Evolutionary conservation across 1,139 yeast genomes (phyloP).

Genomic region (Arxiozyma slooffiae): DNA sequence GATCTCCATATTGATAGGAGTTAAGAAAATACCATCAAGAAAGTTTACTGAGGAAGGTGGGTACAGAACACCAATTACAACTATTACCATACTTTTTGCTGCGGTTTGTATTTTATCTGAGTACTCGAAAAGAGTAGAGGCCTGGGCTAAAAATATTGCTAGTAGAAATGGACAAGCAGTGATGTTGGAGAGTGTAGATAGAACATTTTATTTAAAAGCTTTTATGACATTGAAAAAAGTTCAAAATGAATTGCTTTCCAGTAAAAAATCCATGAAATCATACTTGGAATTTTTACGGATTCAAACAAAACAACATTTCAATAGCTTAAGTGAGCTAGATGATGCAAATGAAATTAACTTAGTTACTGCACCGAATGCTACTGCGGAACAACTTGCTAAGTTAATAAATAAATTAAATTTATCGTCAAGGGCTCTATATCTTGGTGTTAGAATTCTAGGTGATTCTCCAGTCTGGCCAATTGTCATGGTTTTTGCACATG

Average conservation of each 20-base stretch:
- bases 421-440: constrained; percentile 48
- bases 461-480: constrained; percentile 85
- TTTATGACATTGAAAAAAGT: constrained; percentile 43
- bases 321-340: constrained; percentile 12
- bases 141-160: constrained; percentile 33
- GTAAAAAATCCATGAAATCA: constrained; percentile 37
- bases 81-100: constrained; percentile 57
- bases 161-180: constrained; percentile 13
- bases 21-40: constrained; percentile 49
- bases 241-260: constrained; percentile 43
- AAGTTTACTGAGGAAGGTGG: constrained; percentile 35
- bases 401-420: constrained; percentile 41
- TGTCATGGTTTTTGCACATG: constrained; percentile 68
- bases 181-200: constrained; percentile 24
- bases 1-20: constrained; percentile 57
- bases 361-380: constrained; percentile 37
- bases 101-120: constrained; percentile 53
- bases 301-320: constrained; percentile 41
- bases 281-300: constrained; percentile 48
- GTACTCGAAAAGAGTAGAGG: constrained; percentile 48
- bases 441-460: constrained; percentile 66
- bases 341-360: constrained; percentile 35
- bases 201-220: constrained; percentile 33
- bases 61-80: constrained; percentile 59
- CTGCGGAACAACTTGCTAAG: constrained; percentile 35